phyloP scores from a whole-genome alignment of 441 rosid species.

The Hura crepitans region DNA sequence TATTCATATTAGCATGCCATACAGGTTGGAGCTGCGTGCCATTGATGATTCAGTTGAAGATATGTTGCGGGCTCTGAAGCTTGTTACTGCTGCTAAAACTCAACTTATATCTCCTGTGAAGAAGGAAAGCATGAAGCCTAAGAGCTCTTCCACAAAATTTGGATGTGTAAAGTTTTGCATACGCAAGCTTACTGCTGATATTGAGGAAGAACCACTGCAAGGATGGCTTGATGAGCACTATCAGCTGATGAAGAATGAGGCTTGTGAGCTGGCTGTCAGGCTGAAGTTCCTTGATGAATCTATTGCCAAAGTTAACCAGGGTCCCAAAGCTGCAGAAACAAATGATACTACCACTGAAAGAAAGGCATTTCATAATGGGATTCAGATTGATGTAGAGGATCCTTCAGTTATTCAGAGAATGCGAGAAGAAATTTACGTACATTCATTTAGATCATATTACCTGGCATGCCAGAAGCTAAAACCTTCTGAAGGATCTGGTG shows the following conservation, averaged over 20 bases:
- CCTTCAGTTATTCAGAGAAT: conserved; percentile 52
- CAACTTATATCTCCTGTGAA: conserved; percentile 51
- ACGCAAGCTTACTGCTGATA: conserved; percentile 79
- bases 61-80: conserved; percentile 83
- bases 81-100: conserved; percentile 66
- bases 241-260: conserved; percentile 78
- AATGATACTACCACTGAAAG: conserved; percentile 49
- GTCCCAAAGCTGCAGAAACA: conserved; percentile 54
- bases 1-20: conserved; percentile 90
- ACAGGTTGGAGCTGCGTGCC: conserved; percentile 92
- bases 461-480: conserved; percentile 79
- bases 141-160: conserved; percentile 62
- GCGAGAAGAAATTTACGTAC: conserved; percentile 65
- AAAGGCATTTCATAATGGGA: conserved; percentile 51
- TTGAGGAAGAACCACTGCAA: conserved; percentile 98
- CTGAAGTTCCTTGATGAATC: conserved; percentile 78
- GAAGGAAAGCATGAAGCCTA: conserved; percentile 67
- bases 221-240: conserved; percentile 99
- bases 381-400: conserved; percentile 61
- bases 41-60: conserved; percentile 98
- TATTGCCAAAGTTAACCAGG: conserved; percentile 40
- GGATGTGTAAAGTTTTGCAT: conserved; percentile 72
- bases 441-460: conserved; percentile 80
- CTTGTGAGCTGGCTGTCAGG: conserved; percentile 90
- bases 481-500: conserved; percentile 84